These are phyloP conservation scores for Saturnispora gosingensis DNA, from an alignment of 805 yeast species.

Conservation along the genomic window DNA sequence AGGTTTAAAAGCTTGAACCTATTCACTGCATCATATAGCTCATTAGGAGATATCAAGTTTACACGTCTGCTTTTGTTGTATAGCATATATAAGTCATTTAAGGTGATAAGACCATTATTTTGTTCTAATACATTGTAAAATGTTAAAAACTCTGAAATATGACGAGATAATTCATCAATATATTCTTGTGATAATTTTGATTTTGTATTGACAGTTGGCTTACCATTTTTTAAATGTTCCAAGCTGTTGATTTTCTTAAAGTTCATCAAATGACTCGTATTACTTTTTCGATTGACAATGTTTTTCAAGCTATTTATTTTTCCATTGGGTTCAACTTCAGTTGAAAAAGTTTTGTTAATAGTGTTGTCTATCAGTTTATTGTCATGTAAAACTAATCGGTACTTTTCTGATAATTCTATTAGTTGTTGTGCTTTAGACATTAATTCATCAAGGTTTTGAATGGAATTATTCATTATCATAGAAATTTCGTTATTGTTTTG, in stretches of 20 bases:
- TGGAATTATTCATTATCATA: slow-evolving; percentile 51
- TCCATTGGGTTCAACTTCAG: slow-evolving; percentile 4
- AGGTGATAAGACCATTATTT: slow-evolving; percentile 50
- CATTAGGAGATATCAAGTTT: slow-evolving; percentile 61
- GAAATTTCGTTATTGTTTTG: slow-evolving; percentile 49
- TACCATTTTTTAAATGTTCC: slow-evolving; percentile 13
- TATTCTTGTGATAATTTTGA: slow-evolving; percentile 20
- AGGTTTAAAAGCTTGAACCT: slow-evolving; percentile 30
- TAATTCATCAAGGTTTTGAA: slow-evolving; percentile 67
- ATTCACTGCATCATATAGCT: slow-evolving; percentile 52
- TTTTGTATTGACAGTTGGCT: slow-evolving; percentile 4
- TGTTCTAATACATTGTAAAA: slow-evolving; percentile 34
- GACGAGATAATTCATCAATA: slow-evolving; percentile 64
- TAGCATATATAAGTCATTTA: slow-evolving; percentile 53
- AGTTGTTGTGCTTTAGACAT: slow-evolving; percentile 75
- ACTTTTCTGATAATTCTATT: slow-evolving; percentile 44
- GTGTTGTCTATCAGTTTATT: slow-evolving; percentile 9
- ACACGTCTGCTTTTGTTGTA: slow-evolving; percentile 60
- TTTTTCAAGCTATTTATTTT: not conserved
- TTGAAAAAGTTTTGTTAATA: slow-evolving; percentile 19
- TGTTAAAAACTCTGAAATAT: slow-evolving; percentile 61
- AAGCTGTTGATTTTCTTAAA: slow-evolving; percentile 18
- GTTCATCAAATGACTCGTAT: slow-evolving; percentile 17
- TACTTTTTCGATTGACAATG: slow-evolving; percentile 23
- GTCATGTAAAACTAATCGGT: slow-evolving; percentile 23